These are phyloP conservation scores for Phellopilus nigrolimitatus DNA, from an alignment of 1,284 basidiomycete species.

Conservation along the genomic window DNA sequence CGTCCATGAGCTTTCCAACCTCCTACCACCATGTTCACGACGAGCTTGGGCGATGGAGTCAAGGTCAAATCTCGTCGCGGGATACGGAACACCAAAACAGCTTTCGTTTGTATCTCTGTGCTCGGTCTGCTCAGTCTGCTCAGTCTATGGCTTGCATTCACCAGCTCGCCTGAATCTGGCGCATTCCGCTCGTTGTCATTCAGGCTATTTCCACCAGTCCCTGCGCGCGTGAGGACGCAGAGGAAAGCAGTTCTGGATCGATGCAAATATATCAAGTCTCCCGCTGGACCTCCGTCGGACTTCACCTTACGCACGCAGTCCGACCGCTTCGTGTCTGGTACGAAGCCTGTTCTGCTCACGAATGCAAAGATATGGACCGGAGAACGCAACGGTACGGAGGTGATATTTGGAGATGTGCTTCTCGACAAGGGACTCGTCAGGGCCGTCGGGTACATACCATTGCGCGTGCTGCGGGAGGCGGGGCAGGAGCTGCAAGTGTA, in stretches of 20 bases:
- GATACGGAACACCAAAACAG: too few species aligned
- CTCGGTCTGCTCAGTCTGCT: too few species aligned
- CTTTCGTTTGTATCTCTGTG: too few species aligned
- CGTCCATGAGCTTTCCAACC: too few species aligned
- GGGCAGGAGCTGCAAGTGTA: constrained; percentile 35
- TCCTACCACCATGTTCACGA: too few species aligned
- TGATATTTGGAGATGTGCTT: constrained; percentile 47
- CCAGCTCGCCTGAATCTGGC: too few species aligned
- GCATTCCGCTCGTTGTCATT: neutral
- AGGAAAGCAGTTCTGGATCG: constrained; percentile 28
- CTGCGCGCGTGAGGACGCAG: neutral
- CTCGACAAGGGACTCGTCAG: constrained; percentile 52
- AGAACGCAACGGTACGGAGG: constrained; percentile 44
- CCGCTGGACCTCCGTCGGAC: constrained; percentile 38
- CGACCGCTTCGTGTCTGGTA: constrained; percentile 65
- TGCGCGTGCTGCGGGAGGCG: constrained; percentile 25
- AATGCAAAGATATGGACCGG: constrained; percentile 69
- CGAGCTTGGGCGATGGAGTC: too few species aligned
- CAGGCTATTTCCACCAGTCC: neutral
- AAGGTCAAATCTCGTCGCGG: too few species aligned
- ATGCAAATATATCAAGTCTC: constrained; percentile 39
- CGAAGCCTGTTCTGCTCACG: constrained; percentile 51
- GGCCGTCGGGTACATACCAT: constrained; percentile 40
- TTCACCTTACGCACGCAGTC: constrained; percentile 50
- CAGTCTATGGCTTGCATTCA: too few species aligned